Percentiles rank a stretch among this genome's conserved stretches.
Conservation (phyloP, 2,329 filamentous ascomycete genomes). For the Diaporthe citrichinensis region DNA sequence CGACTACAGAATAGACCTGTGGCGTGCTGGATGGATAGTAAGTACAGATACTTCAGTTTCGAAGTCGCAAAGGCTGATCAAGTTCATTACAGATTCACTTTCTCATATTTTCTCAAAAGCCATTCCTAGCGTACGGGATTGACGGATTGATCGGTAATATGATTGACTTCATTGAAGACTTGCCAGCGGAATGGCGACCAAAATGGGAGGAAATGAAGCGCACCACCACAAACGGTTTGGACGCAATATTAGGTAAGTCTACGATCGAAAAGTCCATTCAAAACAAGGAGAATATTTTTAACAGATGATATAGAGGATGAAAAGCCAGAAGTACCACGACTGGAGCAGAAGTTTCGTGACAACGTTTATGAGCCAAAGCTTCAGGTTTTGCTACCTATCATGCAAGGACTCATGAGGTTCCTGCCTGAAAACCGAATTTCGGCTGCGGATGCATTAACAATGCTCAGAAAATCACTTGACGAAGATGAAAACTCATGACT, state of each 20-base stretch:
- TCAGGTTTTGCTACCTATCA: not conserved
- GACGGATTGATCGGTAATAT: not conserved
- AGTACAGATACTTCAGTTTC: not conserved
- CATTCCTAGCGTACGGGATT: not conserved
- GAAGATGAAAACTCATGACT: not conserved
- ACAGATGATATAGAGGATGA: not conserved
- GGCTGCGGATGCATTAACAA: not conserved
- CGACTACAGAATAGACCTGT: conserved; percentile 1
- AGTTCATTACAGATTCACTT: not conserved
- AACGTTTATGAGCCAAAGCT: not conserved
- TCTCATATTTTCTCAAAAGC: not conserved
- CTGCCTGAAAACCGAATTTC: not conserved
- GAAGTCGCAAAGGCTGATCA: not conserved
- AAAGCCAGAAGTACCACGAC: not conserved
- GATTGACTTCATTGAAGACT: not conserved
- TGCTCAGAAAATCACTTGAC: not conserved
- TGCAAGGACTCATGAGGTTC: not conserved
- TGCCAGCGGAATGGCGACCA: not conserved
- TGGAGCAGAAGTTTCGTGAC: not conserved
- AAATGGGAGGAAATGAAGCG: not conserved
- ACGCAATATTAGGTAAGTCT: not conserved
- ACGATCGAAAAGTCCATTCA: not conserved
- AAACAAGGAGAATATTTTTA: not conserved
- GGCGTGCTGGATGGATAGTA: not conserved
- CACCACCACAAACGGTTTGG: not conserved